phyloP scores from a whole-genome alignment of 2,329 filamentous ascomycete genomes.

The Trichophyton mentagrophytes region DNA sequence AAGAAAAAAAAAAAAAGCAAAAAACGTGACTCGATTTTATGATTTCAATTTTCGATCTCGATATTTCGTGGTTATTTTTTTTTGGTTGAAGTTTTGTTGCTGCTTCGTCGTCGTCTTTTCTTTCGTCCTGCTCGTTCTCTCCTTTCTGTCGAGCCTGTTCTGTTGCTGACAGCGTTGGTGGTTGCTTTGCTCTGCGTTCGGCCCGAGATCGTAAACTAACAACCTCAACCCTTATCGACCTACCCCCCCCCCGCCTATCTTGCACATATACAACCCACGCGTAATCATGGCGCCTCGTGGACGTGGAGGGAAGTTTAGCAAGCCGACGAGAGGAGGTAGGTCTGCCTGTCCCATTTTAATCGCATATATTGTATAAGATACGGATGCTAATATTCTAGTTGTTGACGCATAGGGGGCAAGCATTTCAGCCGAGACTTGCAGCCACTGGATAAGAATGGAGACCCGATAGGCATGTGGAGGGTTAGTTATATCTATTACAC shows the following conservation, averaged over 20 bases:
- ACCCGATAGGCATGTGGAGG: constrained; percentile 78
- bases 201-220: not conserved
- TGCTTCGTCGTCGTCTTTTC: not conserved
- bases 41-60: not conserved
- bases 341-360: constrained; percentile 3
- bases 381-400: not conserved
- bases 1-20: no score
- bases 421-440: constrained; percentile 87
- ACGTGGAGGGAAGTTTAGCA: constrained; percentile 86
- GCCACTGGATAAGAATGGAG: constrained; percentile 78
- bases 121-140: not conserved
- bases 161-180: not conserved
- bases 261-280: not conserved
- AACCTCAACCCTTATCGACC: no score
- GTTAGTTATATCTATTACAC: constrained; percentile 24
- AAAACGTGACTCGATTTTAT: not conserved
- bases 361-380: not conserved
- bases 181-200: not conserved
- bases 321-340: constrained; percentile 81
- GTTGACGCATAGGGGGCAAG: constrained; percentile 58
- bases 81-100: not conserved
- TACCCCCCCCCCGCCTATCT: not conserved
- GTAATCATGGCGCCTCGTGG: constrained; percentile 44
- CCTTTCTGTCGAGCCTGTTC: not conserved
- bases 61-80: not conserved